Base-by-base conservation (phyloP, 1,284 basidiomycete genomes). In the Agroathelia rolfsii region DNA sequence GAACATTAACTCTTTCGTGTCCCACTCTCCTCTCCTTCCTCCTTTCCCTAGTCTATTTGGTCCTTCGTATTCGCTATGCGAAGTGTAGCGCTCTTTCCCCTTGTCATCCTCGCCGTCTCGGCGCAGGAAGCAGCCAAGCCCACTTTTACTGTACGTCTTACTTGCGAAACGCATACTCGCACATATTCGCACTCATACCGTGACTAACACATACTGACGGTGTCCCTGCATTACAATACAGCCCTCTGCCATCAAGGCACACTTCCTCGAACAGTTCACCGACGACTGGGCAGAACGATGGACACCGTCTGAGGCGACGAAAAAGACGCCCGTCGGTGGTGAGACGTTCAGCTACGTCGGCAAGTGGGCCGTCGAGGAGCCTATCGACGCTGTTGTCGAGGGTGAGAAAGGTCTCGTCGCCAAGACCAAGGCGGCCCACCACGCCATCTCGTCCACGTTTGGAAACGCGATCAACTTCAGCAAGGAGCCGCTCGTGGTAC, bases 241-340 rank as follows among this genome's bases (percentile, higher is more conserved):
- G 87, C 66, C 83, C 28, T 83, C 92, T 35, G 59, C 67, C 37
- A 66, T 96, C 60, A 78, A 83, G 51, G 92, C 86, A n/a, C 80
- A 88, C 40, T 97, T 98, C 69, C 53, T 99, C 48, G 95, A 99
- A 61, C 95, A 99, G 59, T 99, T 99, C 69, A 86, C 82, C 16
- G 73, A 81, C 36, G 84, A 86, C 63, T 94, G 87, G 86, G 58
- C 80, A 27, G 71, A 80, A 37, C 85, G 93, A 45, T 99, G 95
- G 95, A 88, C 87, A 37, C 79, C 92, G 23, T 97, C 93, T 5
- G 82, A 90, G 53, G 94, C 95, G 15, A 96, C 92, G 50, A 97
- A 97, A 74, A 90, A 93, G 74, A 92, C 88, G 12, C 80, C 86
- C 34, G 84, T 88, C 39, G 89, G 89, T 41, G 80, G 84, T 46